Percentiles rank a stretch among this genome's conserved stretches.
Conservation (phyloP, 2,329 filamentous ascomycete genomes). For the Alternaria panax region DNA sequence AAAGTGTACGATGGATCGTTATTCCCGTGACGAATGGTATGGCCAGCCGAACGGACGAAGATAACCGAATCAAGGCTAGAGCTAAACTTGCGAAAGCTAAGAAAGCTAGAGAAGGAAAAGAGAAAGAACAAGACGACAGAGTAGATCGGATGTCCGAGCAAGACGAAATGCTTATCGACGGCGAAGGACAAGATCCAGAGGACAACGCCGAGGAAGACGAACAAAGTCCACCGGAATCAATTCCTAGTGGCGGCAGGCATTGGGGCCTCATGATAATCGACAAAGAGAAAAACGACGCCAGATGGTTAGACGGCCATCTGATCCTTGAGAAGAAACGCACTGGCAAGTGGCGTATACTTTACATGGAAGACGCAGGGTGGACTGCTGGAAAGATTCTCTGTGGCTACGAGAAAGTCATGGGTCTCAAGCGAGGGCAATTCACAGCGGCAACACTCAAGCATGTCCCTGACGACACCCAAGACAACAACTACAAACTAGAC, state of each 20-base stretch:
- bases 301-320: neutral
- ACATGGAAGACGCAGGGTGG: neutral
- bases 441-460: neutral
- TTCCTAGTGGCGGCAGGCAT: neutral
- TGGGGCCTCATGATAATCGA: slow-evolving; percentile 8
- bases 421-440: neutral
- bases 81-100: no score
- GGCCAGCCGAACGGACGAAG: neutral
- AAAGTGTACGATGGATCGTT: neutral
- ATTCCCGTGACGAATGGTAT: neutral
- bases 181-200: no score
- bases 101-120: no score
- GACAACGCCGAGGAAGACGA: no score
- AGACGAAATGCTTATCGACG: no score
- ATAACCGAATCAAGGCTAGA: neutral
- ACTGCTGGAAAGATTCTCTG: neutral
- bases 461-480: neutral
- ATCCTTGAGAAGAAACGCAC: neutral
- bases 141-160: no score
- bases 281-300: neutral
- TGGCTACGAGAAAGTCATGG: neutral
- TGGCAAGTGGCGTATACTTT: neutral
- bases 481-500: neutral
- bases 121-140: no score
- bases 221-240: neutral